phyloP scores from a whole-genome alignment of 805 yeast genomes.

The Vanderwaltozyma verrucispora region DNA sequence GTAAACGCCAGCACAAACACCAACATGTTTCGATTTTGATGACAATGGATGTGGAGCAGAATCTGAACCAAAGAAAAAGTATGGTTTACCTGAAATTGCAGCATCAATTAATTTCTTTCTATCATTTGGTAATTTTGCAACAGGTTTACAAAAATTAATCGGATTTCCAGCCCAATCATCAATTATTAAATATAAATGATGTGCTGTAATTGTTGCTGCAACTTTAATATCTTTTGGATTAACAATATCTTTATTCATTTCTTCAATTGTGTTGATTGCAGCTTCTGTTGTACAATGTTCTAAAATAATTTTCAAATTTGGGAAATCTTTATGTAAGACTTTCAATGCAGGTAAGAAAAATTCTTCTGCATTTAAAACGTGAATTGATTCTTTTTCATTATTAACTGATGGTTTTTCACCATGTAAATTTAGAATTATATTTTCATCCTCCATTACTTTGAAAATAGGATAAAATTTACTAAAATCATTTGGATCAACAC shows the following conservation, averaged over 20 bases:
- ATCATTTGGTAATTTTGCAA: conserved; percentile 86
- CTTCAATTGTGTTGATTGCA: conserved; percentile 68
- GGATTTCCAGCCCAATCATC: conserved; percentile 98
- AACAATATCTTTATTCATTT: conserved; percentile 42
- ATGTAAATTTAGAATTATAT: conserved; percentile 76
- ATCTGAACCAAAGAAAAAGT: conserved; percentile 94
- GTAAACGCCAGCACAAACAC: conserved; percentile 97
- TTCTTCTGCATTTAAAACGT: conserved; percentile 90
- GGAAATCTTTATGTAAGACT: conserved; percentile 73
- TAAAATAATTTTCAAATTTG: conserved; percentile 71
- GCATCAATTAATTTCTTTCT: conserved; percentile 73
- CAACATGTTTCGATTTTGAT: conserved; percentile 63
- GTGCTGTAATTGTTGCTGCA: conserved; percentile 93
- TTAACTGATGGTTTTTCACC: conserved; percentile 83
- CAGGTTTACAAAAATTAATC: conserved; percentile 93
- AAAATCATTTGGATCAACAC: conserved; percentile 91
- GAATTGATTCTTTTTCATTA: conserved; percentile 51
- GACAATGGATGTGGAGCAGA: conserved; percentile 93
- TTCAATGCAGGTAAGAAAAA: conserved; percentile 80
- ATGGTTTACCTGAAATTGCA: conserved; percentile 84
- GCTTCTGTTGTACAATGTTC: conserved; percentile 94
- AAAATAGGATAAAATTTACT: conserved; percentile 81
- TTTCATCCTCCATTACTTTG: conserved; percentile 72
- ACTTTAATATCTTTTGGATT: conserved; percentile 41
- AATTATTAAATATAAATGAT: conserved; percentile 77